Evolutionary conservation across 2,329 filamentous ascomycete species (phyloP).

Genomic region (Pyrenochaeta sp.): DNA sequence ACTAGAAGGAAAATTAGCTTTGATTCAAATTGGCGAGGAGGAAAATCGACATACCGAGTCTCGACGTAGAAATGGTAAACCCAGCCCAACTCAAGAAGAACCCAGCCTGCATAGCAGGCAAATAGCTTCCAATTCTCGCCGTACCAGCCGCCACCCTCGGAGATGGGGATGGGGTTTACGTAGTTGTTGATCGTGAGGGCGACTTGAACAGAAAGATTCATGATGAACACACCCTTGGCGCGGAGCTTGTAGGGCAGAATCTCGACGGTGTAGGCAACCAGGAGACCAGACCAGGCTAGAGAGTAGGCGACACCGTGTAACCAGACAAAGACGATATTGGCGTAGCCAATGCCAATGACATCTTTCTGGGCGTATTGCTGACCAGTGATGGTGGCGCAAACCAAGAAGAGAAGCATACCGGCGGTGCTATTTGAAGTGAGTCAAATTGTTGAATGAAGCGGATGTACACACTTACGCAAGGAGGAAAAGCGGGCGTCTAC

Average conservation of each 20-base stretch:
- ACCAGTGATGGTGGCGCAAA: slow-evolving; percentile 2
- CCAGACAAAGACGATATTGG: slow-evolving; percentile 57
- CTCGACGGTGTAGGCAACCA: slow-evolving; percentile 59
- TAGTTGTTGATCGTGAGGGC: slow-evolving; percentile 65
- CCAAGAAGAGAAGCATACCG: slow-evolving; percentile 4
- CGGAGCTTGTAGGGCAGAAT: slow-evolving; percentile 56
- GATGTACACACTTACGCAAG: no score
- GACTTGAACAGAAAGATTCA: slow-evolving; percentile 68
- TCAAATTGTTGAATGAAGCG: no score
- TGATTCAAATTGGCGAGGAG: slow-evolving; percentile 2
- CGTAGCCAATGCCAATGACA: slow-evolving; percentile 44
- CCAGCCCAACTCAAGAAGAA: slow-evolving; percentile 63
- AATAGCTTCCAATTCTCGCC: slow-evolving; percentile 68
- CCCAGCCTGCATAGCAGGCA: slow-evolving; percentile 69
- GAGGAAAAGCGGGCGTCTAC: no score
- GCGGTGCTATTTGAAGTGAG: no score
- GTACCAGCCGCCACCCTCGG: slow-evolving; percentile 59
- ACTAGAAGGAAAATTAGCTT: slow-evolving; percentile 51
- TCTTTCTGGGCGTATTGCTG: slow-evolving; percentile 56
- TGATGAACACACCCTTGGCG: slow-evolving; percentile 56
- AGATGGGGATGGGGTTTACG: slow-evolving; percentile 60
- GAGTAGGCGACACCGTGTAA: slow-evolving; percentile 58
- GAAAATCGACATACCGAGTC: slow-evolving; percentile 50
- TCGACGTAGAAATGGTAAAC: slow-evolving; percentile 72
- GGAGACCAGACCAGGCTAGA: slow-evolving; percentile 62